Evolutionary conservation across 2,329 filamentous ascomycete species (phyloP), one percentile per base, ranked within the genome.

Genomic region (Claviceps sp.): DNA sequence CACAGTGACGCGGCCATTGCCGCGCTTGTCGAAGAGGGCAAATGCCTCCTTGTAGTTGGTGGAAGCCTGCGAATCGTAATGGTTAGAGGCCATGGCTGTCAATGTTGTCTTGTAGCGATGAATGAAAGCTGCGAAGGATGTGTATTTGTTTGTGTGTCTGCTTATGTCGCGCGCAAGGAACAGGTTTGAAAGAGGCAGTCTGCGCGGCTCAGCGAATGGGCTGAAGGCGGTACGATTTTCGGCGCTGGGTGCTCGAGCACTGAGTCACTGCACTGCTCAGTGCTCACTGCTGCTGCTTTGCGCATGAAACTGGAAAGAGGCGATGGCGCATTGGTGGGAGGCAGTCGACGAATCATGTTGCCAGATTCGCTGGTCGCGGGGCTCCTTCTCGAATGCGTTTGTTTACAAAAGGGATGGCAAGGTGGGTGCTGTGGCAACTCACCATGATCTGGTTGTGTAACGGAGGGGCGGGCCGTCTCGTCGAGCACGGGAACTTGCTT

Each of bases 1-100:
- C 68, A 90, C 77, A 42, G 86, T 73, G 61, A 97, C 93, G 62
- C 90, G 90, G 66, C 91, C 90, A 68, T 88, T 95, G 67, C 93
- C 93, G 70, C 93, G 91, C 84, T 96, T 97, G 80, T 98, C 93
- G 78, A 97, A 98, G 69, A 98, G 87, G 64, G 90, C 90, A 74
- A 98, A 98, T 62, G 93, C 93, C 84, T 98, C 93, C 79, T 97
- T 97, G 88, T 97, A 98, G 85, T 98, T 97, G 75, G 91, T 97
- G 56, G 79, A 83, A 69, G 81, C 81, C 81, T 84, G 79, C 47
- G 70, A 64, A 56, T 77, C 74, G 61, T 67, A 73, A 55, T 73
- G 65, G 65, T 77, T 77, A 77, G 75, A 73, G 62, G 71, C 61
- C 73, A 76, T 77, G 50, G 38, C 41, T 48, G 42, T 47, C 34